Evolutionary conservation across 169 alveolate genomes (phyloP).

Genomic region (Eimeria necatrix): DNA sequence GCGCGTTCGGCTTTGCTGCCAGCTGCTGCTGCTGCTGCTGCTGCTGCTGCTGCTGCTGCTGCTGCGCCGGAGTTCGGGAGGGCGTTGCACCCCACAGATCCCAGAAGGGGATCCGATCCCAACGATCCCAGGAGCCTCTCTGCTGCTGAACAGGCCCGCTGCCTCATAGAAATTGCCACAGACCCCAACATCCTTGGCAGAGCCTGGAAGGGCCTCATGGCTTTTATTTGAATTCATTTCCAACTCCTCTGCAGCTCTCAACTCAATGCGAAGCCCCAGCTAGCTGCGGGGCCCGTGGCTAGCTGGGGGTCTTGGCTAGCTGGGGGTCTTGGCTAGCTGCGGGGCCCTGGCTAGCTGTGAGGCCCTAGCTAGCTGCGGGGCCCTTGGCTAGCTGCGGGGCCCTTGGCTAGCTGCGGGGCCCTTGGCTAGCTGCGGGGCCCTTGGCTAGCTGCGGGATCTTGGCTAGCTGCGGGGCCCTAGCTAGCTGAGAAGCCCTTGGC

Average conservation of each 20-base stretch:
- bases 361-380: too few relatives aligned
- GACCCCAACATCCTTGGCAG: slow-evolving; percentile 76
- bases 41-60: background rate
- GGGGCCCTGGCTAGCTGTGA: too few relatives aligned
- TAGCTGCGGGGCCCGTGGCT: too few relatives aligned
- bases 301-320: too few relatives aligned
- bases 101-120: too few relatives aligned
- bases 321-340: too few relatives aligned
- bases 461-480: too few relatives aligned
- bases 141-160: slow-evolving; percentile 61
- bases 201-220: slow-evolving; percentile 52
- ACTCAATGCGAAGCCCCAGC: background rate
- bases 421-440: too few relatives aligned
- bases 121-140: background rate
- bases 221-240: slow-evolving; percentile 13
- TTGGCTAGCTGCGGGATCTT: too few relatives aligned
- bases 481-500: too few relatives aligned
- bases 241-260: background rate
- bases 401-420: too few relatives aligned
- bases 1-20: background rate
- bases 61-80: background rate
- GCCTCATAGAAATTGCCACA: slow-evolving; percentile 62
- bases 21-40: slow-evolving; percentile 31
- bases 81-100: background rate
- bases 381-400: too few relatives aligned